Conservation (phyloP, 2,329 filamentous ascomycete species). For the Cladosporium phlei region DNA sequence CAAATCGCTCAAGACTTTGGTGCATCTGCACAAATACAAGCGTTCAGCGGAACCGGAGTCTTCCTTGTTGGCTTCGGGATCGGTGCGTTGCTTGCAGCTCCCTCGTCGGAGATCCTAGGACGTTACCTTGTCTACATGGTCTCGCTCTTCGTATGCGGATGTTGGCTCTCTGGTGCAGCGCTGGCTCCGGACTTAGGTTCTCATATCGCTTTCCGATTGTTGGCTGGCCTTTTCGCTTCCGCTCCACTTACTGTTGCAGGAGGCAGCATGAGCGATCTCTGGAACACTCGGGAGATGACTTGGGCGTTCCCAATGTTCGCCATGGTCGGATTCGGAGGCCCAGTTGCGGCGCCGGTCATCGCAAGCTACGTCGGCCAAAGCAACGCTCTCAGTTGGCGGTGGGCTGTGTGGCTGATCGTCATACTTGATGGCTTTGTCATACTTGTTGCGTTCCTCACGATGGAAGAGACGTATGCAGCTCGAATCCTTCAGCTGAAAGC, state of each 20-base stretch:
- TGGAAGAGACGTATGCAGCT: slow-evolving; percentile 48
- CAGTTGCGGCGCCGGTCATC: slow-evolving; percentile 38
- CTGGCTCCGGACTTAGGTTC: slow-evolving; percentile 20
- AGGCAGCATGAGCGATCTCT: slow-evolving; percentile 23
- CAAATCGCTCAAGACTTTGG: slow-evolving; percentile 3
- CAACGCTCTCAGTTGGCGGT: slow-evolving; percentile 35
- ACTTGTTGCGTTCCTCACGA: slow-evolving; percentile 33
- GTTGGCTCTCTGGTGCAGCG: slow-evolving; percentile 17
- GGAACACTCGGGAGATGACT: slow-evolving; percentile 18
- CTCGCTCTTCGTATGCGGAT: slow-evolving; percentile 13
- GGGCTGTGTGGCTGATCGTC: slow-evolving; percentile 40
- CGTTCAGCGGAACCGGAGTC: slow-evolving; percentile 26
- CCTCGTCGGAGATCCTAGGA: slow-evolving; percentile 36
- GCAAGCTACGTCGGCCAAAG: slow-evolving; percentile 37
- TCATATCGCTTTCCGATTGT: slow-evolving; percentile 20
- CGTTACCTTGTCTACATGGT: slow-evolving; percentile 23
- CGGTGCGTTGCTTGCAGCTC: slow-evolving; percentile 35
- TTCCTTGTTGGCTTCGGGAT: slow-evolving; percentile 41
- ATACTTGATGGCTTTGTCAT: slow-evolving; percentile 23
- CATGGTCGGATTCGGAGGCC: slow-evolving; percentile 26
- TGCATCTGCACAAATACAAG: slow-evolving; percentile 9
- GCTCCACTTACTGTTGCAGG: slow-evolving; percentile 23
- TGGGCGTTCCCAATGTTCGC: slow-evolving; percentile 21
- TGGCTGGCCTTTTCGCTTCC: slow-evolving; percentile 22
- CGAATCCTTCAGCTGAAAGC: slow-evolving; percentile 32